Conservation (phyloP, 768 basidiomycete species). For the Suillus fuscotomentosus region DNA sequence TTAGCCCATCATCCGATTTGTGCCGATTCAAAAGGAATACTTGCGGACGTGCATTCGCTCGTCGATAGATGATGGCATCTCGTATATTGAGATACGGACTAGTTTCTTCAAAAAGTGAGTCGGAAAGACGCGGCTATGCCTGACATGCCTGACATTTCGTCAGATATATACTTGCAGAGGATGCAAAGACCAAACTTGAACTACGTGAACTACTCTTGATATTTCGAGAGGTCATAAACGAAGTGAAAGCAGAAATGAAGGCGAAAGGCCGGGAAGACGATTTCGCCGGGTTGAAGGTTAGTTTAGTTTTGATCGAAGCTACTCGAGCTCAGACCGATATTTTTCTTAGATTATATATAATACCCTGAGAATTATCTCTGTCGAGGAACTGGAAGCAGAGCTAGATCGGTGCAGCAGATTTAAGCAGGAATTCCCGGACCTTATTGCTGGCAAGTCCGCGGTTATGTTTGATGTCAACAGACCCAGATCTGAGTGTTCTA, state of each 20-base stretch:
- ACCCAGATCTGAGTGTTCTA: not conserved
- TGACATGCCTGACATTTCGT: not conserved
- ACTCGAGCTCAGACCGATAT: not conserved
- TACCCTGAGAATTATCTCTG: slow-evolving; percentile 33
- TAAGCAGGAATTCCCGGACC: slow-evolving; percentile 44
- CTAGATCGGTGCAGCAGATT: slow-evolving; percentile 42
- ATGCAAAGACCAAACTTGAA: slow-evolving; percentile 36
- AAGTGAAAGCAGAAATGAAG: slow-evolving; percentile 34
- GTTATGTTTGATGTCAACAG: not conserved
- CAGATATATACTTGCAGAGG: slow-evolving; percentile 40
- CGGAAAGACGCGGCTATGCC: not conserved
- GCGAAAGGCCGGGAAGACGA: slow-evolving; percentile 37
- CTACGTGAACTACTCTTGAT: slow-evolving; percentile 36
- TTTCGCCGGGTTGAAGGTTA: slow-evolving; percentile 42
- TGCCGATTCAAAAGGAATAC: slow-evolving; percentile 19
- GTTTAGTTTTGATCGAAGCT: not conserved
- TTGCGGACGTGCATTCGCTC: slow-evolving; percentile 34
- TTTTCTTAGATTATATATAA: slow-evolving; percentile 40
- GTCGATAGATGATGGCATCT: slow-evolving; percentile 45
- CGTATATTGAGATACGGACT: slow-evolving; percentile 42
- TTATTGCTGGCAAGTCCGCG: slow-evolving; percentile 37
- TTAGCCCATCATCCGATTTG: slow-evolving; percentile 29
- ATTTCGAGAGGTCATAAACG: slow-evolving; percentile 34
- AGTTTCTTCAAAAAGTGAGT: slow-evolving; percentile 38
- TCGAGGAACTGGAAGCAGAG: slow-evolving; percentile 40